A percentile compares a stretch with the other conserved stretches of the same genome.
Evolutionary conservation across 495 filamentous ascomycete species (phyloP).

Genomic region (Acidiella bohemica): DNA sequence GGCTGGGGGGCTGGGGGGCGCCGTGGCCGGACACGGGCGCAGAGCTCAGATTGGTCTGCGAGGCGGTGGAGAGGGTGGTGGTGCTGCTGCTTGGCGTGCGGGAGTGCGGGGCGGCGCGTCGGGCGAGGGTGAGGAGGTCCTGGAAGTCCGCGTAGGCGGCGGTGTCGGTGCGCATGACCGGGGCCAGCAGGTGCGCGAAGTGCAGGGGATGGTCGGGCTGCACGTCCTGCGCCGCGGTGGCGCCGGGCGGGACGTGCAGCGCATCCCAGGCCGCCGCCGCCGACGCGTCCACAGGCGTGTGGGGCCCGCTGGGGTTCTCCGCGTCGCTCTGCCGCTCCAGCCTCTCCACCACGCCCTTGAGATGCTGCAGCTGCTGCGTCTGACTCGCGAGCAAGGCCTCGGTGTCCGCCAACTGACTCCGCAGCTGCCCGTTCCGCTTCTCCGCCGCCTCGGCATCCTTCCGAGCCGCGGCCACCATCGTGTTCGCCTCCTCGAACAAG

Average conservation of each 20-base stretch:
- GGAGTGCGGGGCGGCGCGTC: slow-evolving; percentile 48
- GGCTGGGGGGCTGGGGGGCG: no score
- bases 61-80: slow-evolving; percentile 9
- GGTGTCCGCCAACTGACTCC: slow-evolving; percentile 64
- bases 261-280: slow-evolving; percentile 27
- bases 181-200: slow-evolving; percentile 67
- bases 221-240: slow-evolving; percentile 33
- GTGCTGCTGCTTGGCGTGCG: slow-evolving; percentile 46
- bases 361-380: slow-evolving; percentile 81
- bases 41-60: slow-evolving; percentile 25
- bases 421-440: slow-evolving; percentile 66
- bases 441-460: slow-evolving; percentile 55
- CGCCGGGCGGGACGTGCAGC: slow-evolving; percentile 1
- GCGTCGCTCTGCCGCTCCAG: slow-evolving; percentile 50
- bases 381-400: slow-evolving; percentile 77
- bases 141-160: slow-evolving; percentile 73
- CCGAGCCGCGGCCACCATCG: slow-evolving; percentile 80
- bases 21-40: slow-evolving; percentile 30
- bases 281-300: slow-evolving; percentile 50
- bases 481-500: slow-evolving; percentile 90
- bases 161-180: slow-evolving; percentile 71
- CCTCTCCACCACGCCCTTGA: slow-evolving; percentile 82
- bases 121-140: slow-evolving; percentile 56
- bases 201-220: slow-evolving; percentile 69
- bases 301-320: slow-evolving; percentile 47